Percentiles rank a stretch among this genome's conserved stretches.
phyloP scores from a whole-genome alignment of 495 filamentous ascomycete species.

The Penicillium paxilli region DNA sequence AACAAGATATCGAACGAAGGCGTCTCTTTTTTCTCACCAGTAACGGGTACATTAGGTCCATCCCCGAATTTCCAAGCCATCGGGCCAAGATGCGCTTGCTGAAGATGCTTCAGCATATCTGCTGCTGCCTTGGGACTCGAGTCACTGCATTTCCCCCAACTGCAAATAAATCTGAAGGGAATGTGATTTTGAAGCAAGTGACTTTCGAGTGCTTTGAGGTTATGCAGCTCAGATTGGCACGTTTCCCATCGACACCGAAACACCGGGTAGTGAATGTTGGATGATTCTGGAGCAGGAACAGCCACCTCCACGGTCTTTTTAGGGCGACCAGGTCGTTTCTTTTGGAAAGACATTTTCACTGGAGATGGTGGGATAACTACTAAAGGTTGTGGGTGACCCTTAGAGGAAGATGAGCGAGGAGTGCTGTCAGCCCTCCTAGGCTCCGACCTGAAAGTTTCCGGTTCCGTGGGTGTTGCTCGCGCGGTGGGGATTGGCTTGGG shows the following conservation, averaged over 20 bases:
- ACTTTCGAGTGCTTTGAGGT: slow-evolving; percentile 65
- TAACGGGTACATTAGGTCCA: slow-evolving; percentile 52
- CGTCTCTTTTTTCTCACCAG: slow-evolving; percentile 44
- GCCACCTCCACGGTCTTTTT: slow-evolving; percentile 16
- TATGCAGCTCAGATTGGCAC: slow-evolving; percentile 73
- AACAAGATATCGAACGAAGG: slow-evolving; percentile 11
- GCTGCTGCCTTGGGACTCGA: slow-evolving; percentile 25
- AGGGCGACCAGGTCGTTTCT: slow-evolving; percentile 13
- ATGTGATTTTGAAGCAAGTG: slow-evolving; percentile 63
- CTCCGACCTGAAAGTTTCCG: background rate
- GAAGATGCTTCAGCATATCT: slow-evolving; percentile 61
- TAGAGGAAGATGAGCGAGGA: background rate
- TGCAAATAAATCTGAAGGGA: slow-evolving; percentile 29
- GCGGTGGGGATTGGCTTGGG: background rate
- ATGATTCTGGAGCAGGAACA: background rate
- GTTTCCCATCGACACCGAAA: slow-evolving; percentile 64
- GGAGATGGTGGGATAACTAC: slow-evolving; percentile 18
- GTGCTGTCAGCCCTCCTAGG: background rate
- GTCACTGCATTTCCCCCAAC: slow-evolving; percentile 34
- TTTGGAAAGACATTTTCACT: slow-evolving; percentile 4
- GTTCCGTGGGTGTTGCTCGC: background rate
- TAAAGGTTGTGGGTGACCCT: background rate
- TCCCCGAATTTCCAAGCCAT: slow-evolving; percentile 67
- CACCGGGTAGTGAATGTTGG: slow-evolving; percentile 34
- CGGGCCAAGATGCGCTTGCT: slow-evolving; percentile 56